Base-by-base conservation (phyloP, 2,329 filamentous ascomycete species). In the Dothistroma septosporum region DNA sequence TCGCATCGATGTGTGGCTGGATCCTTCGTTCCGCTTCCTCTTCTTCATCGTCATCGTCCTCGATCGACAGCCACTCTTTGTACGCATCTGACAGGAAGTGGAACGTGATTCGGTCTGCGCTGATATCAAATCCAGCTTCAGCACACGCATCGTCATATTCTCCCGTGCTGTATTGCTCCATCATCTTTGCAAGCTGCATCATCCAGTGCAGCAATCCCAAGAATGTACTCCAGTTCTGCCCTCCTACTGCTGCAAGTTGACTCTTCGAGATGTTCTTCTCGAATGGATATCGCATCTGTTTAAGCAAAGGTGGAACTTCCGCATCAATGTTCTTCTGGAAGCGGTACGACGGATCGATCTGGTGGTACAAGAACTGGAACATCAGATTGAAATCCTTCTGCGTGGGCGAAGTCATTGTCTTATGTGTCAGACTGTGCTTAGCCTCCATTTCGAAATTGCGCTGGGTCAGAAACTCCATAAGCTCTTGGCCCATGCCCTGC, bases 321-420 rank as follows among this genome's bases (percentile, higher is more conserved):
- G 93, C 89, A 74, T 97, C 94, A 70, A 97, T 96, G 55, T 88
- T 90, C 75, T 97, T 97, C 70, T 92, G 87, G 71, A 99, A 97
- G 37, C 88, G 87, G 75, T 97, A 95, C 69, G 88, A 90, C 0
- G 94, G 94, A 73, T 99, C 94, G 72, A 99, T 95, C 60, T 92
- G 89, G 71, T 92, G 91, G 76, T 99, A 99, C 3, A 99, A 81
- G 90, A 93, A 99, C 72, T 97, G 92, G 72, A 99, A 99, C 83
- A 99, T 96, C 76, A 85, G 89, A 72, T 95, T 94, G 79, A 99
- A 99, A 74, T 99, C 94, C 73, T 99, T 99, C 69, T 97, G 93
- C 0, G 93, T 99, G 0, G 94, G 95, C 48, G 91, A 96, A 70
- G 91, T 93, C 73, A 96, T 87, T 7, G 91, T 90, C 70, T 97